Percentiles rank a stretch among this genome's conserved stretches.
These are phyloP conservation scores for sunflower (Helianthus annuus) DNA, from an alignment of 129 eudicot species.

Conservation along the genomic window DNA sequence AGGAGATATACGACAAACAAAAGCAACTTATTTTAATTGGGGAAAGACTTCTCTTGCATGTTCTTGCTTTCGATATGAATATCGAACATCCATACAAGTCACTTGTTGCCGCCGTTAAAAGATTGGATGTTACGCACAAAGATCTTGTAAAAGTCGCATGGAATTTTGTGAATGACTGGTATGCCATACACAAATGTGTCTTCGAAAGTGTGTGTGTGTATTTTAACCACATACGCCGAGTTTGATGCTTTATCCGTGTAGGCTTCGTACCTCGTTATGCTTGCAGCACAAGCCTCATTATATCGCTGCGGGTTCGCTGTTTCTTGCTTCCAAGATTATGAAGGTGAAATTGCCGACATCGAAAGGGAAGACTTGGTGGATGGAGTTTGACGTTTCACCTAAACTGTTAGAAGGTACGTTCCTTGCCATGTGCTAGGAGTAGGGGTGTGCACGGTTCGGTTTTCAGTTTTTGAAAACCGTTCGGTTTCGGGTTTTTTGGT, in stretches of 20 bases:
- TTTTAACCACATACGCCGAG: neutral
- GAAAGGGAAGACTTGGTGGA: constrained; percentile 70
- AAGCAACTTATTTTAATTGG: constrained; percentile 55
- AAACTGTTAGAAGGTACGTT: constrained; percentile 58
- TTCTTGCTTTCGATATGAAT: constrained; percentile 64
- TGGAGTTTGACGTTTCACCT: constrained; percentile 76
- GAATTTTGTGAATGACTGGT: constrained; percentile 89
- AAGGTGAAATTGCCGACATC: constrained; percentile 50
- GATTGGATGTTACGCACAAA: constrained; percentile 47
- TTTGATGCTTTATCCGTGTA: constrained; percentile 24
- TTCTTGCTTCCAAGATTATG: constrained; percentile 61
- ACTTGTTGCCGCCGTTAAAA: constrained; percentile 69
- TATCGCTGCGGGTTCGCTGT: constrained; percentile 76
- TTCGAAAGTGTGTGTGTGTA: neutral
- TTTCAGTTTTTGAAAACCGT: no score
- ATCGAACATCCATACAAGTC: constrained; percentile 77
- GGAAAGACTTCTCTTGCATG: constrained; percentile 58
- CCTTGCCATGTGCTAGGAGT: no score
- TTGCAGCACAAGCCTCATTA: constrained; percentile 81
- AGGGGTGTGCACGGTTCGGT: no score
- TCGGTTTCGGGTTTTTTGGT: no score
- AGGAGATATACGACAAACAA: constrained; percentile 71
- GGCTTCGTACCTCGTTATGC: constrained; percentile 70
- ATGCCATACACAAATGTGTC: neutral
- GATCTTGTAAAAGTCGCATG: constrained; percentile 72